A percentile compares a stretch with the other conserved stretches of the same genome.
Conservation (phyloP, 192 early-diverging fungal genomes). For the Coemansia furcata region DNA sequence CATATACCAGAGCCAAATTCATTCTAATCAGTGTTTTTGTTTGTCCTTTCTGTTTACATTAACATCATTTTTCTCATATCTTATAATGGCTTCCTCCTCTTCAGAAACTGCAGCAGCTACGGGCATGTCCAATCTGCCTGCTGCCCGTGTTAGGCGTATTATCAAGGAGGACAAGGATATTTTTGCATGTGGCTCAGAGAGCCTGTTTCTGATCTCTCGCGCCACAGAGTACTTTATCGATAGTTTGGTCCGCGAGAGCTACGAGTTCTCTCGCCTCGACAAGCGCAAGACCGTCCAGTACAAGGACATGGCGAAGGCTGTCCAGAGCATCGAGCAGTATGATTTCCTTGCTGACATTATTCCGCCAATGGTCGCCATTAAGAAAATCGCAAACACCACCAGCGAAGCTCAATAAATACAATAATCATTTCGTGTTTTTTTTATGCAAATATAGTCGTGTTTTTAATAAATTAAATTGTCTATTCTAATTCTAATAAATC, state of each 20-base stretch:
- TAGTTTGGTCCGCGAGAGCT: constrained; percentile 62
- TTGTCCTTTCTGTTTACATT: background rate
- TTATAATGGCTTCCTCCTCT: constrained; percentile 17
- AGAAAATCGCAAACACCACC: constrained; percentile 8
- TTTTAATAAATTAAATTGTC: background rate
- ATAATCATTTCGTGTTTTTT: background rate
- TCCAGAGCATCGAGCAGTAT: constrained; percentile 55
- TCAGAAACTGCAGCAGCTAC: constrained; percentile 22
- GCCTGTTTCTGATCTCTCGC: constrained; percentile 61
- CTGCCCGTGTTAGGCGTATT: constrained; percentile 67
- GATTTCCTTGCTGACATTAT: constrained; percentile 49
- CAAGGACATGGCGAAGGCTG: constrained; percentile 65
- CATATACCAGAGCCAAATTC: background rate
- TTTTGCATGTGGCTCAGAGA: constrained; percentile 63
- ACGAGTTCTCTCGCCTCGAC: constrained; percentile 59
- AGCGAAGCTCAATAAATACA: background rate
- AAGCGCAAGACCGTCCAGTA: constrained; percentile 74
- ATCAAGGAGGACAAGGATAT: constrained; percentile 78
- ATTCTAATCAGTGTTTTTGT: background rate
- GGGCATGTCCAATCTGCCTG: constrained; percentile 59
- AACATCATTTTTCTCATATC: background rate
- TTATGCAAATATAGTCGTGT: background rate
- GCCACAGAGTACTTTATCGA: constrained; percentile 74
- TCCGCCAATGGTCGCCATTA: constrained; percentile 32
- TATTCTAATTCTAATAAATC: background rate